Evolutionary conservation across 2,329 filamentous ascomycete species (phyloP), one percentile per base, ranked within the genome.

Genomic region (Pseudogymnoascus sp.): DNA sequence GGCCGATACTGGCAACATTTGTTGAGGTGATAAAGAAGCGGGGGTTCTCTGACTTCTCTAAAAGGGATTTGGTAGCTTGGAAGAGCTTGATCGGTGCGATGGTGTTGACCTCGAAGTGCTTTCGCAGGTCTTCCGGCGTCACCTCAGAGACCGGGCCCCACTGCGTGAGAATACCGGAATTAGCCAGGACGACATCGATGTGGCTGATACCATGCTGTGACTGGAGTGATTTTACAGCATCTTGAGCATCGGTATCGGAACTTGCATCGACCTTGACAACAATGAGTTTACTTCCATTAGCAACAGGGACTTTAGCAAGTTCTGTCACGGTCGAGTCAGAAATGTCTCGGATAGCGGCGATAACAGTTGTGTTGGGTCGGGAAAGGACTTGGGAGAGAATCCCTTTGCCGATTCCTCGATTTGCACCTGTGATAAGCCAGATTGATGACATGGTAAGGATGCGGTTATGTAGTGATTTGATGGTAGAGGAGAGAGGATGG

Each of bases 141-240:
- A 72, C 70, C 2, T 66, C 62, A 0, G 75, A 71, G 0, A 66
- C 64, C 8, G 62, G 29, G 0, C 72, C 73, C 37, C 66, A 76
- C 13, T 65, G 58, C 3, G 71, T 69, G 4, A 68, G 67, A 9
- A 79, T 75, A 10, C 75, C 81, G 0, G 81, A 80, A 66, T 83
- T 84, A 47, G 80, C 77, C 59, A 84, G 77, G 1, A 84, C 74
- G 5, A 81, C 68, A 63, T 84, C 80, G 2, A 83, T 67, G 24
- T 73, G 68, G 4, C 69, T 66, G 64, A 83, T 76, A 3, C 71
- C 72, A 58, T 68, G 40, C 11, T 73, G 63, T 2, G 60, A 29
- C 1, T 69, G 64, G 0, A 78, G 68, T 2, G 68, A 64, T 26
- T 70, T 59, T 1, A 75, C 69, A 1, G 75, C 75, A 11, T 65